Base-by-base conservation (phyloP, 2,329 filamentous ascomycete genomes). In the Coleophoma cylindrospora region DNA sequence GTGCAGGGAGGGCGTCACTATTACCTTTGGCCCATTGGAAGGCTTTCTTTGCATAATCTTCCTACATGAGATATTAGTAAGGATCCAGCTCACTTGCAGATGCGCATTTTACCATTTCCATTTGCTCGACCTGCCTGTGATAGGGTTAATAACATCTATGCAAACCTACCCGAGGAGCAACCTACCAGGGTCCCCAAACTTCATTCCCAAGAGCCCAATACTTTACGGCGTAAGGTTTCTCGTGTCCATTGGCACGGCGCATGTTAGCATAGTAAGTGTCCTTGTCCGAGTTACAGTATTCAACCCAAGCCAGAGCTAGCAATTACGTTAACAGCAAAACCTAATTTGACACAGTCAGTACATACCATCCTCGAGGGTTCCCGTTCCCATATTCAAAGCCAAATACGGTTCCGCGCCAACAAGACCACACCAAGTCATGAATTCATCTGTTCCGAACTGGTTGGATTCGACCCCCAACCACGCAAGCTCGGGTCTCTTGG, bases 121-220 rank as follows among this genome's bases (percentile, higher is more conserved):
- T 71, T 59, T 77, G 71, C 40, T 69, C 75, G 32, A 79, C 74
- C 62, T 78, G 74, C 51, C 53, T 51, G 32, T 2, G 15, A 32
- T n/a, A 33, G 19, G 5, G 13, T 44, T 6, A 44, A 11, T 33
- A 15, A 3, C 22, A 11, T 13, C 32, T 10, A 13, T 32, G 41
- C 36, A 34, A 34, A 17, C 7, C 17, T 3, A 15, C n/a, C 12
- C 10, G 15, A 5, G 14, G n/a, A 17, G 14, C 13, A 47, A 34
- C 44, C 14, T 43, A 53, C 51, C 50, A 52, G 7, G 48, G 50
- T 11, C 52, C 52, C 46, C 50, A 54, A 27, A 74, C 74, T 58
- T 84, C 80, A 67, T 91, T 91, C n/a, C 88, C 87, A 33, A 91
- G 77, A 1, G 86, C 87, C 87, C 87, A 91, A 74, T 91, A 91